Evolutionary conservation across 75 land plant genomes (phyloP), one percentile per base, ranked within the genome.

Genomic region (Selaginella tamariscina): DNA sequence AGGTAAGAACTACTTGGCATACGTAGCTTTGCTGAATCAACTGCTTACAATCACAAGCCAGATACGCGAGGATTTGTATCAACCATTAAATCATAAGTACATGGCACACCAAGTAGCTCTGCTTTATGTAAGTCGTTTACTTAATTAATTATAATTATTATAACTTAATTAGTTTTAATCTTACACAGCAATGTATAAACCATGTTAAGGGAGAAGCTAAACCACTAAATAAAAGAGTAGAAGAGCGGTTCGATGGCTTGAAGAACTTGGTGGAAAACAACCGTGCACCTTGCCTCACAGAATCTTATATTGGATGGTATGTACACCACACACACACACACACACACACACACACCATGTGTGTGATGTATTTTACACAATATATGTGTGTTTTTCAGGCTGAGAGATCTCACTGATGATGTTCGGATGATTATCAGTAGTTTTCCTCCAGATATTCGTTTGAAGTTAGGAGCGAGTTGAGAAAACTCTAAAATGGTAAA

Each of bases 21-120:
- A 29, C 66, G 29, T 65, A 29, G 26, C 66, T 20, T 2, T 23
- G 1, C 29, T 65, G 29, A 65, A 65, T 18, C 29, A 65, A 18
- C 66, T 65, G 30, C 66, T 65, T 18, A 30, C 29, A 24, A 28
- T 65, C 11, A 65, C 30, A 2, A 30, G 66, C 29, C 66, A 65
- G 66, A 27, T 65, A 2, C 29, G 29, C 66, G 66, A 65, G 29
- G 66, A 65, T 18, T 18, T 65, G 11, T 2, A 26, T 27, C 66
- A 65, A 18, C 66, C 24, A 1, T 30, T 27, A 26, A 65, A 65
- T 30, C 66, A 65, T 30, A 65, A 65, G 29, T 65, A 65, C 66
- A 28, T 65, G 26, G 66, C 66, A 27, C 66, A 65, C 29, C 66
- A 65, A 65, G 29, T 65, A 1, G 66, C 66, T 27, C 66, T 65